Conservation (phyloP, 345 rosid species). For the Mercurialis annua region DNA sequence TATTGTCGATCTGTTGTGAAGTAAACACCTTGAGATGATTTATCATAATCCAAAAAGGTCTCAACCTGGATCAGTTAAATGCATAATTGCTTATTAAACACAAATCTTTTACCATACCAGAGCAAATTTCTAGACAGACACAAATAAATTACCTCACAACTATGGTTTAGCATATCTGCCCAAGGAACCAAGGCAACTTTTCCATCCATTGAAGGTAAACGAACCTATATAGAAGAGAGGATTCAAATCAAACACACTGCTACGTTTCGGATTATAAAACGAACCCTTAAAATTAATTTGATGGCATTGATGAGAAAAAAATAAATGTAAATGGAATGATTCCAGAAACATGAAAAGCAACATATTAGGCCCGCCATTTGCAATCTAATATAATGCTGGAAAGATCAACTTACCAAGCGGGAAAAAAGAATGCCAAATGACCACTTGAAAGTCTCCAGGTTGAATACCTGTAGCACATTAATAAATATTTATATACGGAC, state of each 20-base stretch:
- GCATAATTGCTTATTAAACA: slow-evolving; percentile 15
- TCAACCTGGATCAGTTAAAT: slow-evolving; percentile 54
- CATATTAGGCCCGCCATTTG: background rate
- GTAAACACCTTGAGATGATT: slow-evolving; percentile 78
- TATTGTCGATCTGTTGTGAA: slow-evolving; percentile 73
- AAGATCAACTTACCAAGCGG: slow-evolving; percentile 67
- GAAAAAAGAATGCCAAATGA: slow-evolving; percentile 96
- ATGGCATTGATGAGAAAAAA: background rate
- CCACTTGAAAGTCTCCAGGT: slow-evolving; percentile 88
- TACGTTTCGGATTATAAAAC: background rate
- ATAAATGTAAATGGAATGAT: background rate
- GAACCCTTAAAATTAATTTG: background rate
- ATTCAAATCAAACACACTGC: background rate
- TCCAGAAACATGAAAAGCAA: background rate
- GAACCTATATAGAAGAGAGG: slow-evolving; percentile 47
- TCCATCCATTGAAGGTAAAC: slow-evolving; percentile 89
- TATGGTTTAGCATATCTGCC: slow-evolving; percentile 99
- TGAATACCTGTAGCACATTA: slow-evolving; percentile 59
- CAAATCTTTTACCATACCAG: background rate
- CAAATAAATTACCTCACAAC: slow-evolving; percentile 62
- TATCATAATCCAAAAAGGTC: slow-evolving; percentile 90
- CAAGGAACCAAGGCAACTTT: slow-evolving; percentile 95
- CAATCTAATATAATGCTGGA: background rate
- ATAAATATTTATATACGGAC: slow-evolving; percentile 19
- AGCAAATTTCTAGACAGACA: background rate